Evolutionary conservation across 106 monocot genomes (phyloP).

Genomic region (Dendrobium huoshanense): DNA sequence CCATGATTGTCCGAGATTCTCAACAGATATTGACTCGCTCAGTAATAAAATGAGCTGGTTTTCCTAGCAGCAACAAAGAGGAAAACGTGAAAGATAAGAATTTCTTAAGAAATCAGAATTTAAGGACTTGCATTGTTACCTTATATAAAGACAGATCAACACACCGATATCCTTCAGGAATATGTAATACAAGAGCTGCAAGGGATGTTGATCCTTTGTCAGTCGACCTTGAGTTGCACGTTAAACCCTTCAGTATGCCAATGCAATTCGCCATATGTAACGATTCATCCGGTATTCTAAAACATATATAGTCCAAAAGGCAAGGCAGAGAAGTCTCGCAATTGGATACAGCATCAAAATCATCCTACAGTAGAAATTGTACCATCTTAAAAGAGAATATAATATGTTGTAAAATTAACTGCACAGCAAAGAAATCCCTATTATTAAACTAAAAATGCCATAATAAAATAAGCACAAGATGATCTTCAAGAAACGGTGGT

Average conservation of each 20-base stretch:
- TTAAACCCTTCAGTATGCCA: constrained; percentile 61
- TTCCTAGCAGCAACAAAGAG: constrained; percentile 48
- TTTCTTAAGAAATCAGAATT: background rate
- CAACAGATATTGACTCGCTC: constrained; percentile 44
- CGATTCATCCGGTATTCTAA: constrained; percentile 64
- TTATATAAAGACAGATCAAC: constrained; percentile 81
- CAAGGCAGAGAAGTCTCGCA: constrained; percentile 8
- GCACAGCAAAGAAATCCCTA: background rate
- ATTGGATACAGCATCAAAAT: constrained; percentile 8
- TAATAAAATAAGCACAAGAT: background rate
- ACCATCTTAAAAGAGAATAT: background rate
- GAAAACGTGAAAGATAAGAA: constrained; percentile 3
- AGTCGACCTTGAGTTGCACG: constrained; percentile 14
- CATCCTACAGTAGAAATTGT: constrained; percentile 28
- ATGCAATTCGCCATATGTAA: constrained; percentile 47
- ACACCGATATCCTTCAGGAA: constrained; percentile 71
- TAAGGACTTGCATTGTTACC: constrained; percentile 30
- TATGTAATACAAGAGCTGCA: constrained; percentile 47
- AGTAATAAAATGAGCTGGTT: constrained; percentile 73
- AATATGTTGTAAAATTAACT: background rate
- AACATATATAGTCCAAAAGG: constrained; percentile 65
- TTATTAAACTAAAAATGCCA: background rate
- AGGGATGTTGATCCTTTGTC: constrained; percentile 14
- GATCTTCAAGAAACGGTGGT: background rate
- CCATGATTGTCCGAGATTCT: constrained; percentile 48